These are phyloP conservation scores for Heracleum sosnowskyi DNA, from an alignment of 129 eudicot genomes.

Conservation along the genomic window DNA sequence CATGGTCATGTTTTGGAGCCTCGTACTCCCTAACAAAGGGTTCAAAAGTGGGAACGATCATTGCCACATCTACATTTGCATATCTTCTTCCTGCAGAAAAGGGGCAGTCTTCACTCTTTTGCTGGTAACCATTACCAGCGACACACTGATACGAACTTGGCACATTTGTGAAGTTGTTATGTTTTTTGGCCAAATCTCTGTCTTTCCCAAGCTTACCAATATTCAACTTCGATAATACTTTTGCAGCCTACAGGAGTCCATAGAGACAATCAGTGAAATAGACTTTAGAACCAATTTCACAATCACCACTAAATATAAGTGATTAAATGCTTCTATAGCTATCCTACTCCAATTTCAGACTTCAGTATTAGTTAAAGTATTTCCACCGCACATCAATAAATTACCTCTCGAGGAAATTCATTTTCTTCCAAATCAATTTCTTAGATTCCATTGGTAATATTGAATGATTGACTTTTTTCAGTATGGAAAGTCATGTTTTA, in stretches of 20 bases:
- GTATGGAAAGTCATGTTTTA: neutral
- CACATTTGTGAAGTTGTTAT: conserved; percentile 16
- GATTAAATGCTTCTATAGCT: neutral
- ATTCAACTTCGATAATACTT: conserved; percentile 44
- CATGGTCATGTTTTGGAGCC: conserved; percentile 15
- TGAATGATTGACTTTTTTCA: neutral
- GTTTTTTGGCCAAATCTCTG: conserved; percentile 18
- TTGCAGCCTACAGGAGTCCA: conserved; percentile 49
- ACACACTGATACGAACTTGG: conserved; percentile 8
- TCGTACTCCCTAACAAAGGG: conserved; percentile 23
- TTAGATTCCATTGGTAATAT: neutral
- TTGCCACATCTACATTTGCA: conserved; percentile 15
- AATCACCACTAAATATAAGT: neutral
- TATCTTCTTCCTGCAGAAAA: conserved; percentile 8
- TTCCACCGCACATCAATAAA: neutral
- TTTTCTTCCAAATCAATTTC: neutral
- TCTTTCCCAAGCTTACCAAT: conserved; percentile 29
- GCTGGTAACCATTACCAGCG: conserved; percentile 13
- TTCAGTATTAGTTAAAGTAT: neutral
- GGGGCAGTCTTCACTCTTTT: conserved; percentile 16
- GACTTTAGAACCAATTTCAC: neutral
- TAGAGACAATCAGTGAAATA: neutral
- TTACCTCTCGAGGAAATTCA: neutral
- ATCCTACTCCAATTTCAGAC: neutral
- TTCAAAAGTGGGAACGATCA: conserved; percentile 17